Evolutionary conservation across 2,329 filamentous ascomycete genomes (phyloP).

Genomic region (Penicillium sp.): DNA sequence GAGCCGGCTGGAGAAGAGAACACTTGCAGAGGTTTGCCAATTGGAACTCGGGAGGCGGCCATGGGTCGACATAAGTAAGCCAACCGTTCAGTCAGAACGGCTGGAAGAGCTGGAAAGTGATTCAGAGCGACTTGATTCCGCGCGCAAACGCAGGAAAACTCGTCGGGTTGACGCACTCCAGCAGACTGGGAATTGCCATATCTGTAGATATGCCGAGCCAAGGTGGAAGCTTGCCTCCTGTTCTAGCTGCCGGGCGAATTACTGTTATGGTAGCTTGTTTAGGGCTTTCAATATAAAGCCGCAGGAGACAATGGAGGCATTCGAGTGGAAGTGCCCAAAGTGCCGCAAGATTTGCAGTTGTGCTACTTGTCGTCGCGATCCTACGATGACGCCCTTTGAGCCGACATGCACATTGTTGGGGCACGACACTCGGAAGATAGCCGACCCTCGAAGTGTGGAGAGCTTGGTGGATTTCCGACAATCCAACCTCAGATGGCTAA

Average conservation of each 20-base stretch:
- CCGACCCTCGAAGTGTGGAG: constrained; percentile 84
- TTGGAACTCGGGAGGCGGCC: too few species aligned
- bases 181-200: too few species aligned
- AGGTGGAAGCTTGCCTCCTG: constrained; percentile 80
- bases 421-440: constrained; percentile 80
- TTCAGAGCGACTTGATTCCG: too few species aligned
- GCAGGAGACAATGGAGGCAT: constrained; percentile 67
- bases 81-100: too few species aligned
- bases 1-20: too few species aligned
- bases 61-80: too few species aligned
- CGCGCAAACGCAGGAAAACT: too few species aligned
- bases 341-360: constrained; percentile 83
- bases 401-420: constrained; percentile 82
- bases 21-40: too few species aligned
- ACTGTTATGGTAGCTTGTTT: constrained; percentile 90
- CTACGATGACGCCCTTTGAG: constrained; percentile 66
- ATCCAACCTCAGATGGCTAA: constrained; percentile 78
- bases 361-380: constrained; percentile 61
- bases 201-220: constrained; percentile 58
- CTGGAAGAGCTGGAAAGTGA: too few species aligned
- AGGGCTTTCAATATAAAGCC: constrained; percentile 86
- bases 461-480: constrained; percentile 80
- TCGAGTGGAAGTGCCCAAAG: constrained; percentile 78
- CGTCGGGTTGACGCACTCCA: too few species aligned
- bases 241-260: constrained; percentile 64